Evolutionary conservation across 345 rosid species (phyloP).

Genomic region (Zanthoxylum bungeanum): DNA sequence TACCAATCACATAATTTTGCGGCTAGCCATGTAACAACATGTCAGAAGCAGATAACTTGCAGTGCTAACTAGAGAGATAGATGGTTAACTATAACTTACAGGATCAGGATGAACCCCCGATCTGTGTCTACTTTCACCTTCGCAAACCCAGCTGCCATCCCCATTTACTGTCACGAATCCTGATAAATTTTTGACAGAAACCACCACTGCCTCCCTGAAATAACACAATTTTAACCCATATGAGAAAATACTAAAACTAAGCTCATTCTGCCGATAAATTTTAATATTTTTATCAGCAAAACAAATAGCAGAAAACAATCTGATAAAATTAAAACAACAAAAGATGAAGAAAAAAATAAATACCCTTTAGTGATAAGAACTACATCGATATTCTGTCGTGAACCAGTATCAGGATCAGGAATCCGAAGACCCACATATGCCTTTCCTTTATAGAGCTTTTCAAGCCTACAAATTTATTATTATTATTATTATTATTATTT

Average conservation of each 20-base stretch:
- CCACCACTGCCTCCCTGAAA: conserved; percentile 63
- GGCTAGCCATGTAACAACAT: background rate
- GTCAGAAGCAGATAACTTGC: background rate
- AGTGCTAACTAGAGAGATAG: background rate
- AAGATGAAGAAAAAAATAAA: conserved; percentile 14
- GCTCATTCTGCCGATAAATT: background rate
- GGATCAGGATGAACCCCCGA: conserved; percentile 56
- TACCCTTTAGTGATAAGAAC: conserved; percentile 72
- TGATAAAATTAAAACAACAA: background rate
- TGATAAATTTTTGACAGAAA: conserved; percentile 70
- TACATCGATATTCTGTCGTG: conserved; percentile 65
- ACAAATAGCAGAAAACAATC: background rate
- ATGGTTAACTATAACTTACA: conserved; percentile 35
- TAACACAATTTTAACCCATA: background rate
- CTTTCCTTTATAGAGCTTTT: conserved; percentile 85
- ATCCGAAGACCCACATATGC: conserved; percentile 81
- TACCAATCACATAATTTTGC: background rate
- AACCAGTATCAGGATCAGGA: conserved; percentile 83
- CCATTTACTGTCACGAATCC: conserved; percentile 59
- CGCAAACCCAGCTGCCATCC: conserved; percentile 83
- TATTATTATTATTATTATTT: no score
- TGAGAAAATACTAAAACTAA: background rate
- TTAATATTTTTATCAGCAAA: background rate
- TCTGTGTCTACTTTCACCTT: conserved; percentile 42
- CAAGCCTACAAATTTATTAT: conserved; percentile 59